Percentiles rank a stretch among this genome's conserved stretches.
These are phyloP conservation scores for Myxozyma neglecta DNA, from an alignment of 805 yeast species.

Conservation along the genomic window DNA sequence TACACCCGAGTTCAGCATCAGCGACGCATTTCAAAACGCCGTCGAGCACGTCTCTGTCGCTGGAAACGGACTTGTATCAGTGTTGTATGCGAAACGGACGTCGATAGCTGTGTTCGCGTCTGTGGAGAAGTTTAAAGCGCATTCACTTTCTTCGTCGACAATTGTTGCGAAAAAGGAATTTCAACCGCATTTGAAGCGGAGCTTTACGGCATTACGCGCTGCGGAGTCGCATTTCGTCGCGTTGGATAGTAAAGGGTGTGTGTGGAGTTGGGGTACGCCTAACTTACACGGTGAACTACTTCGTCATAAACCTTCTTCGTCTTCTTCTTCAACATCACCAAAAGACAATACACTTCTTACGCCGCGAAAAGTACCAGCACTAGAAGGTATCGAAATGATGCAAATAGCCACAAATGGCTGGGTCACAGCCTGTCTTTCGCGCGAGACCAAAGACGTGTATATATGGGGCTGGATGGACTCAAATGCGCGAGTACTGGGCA, in stretches of 20 bases:
- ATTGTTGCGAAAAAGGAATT: slow-evolving; percentile 7
- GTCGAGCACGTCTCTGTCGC: slow-evolving; percentile 1
- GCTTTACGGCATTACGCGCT: background rate
- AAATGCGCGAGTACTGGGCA: slow-evolving; percentile 3
- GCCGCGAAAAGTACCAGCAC: slow-evolving; percentile 13
- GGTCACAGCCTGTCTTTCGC: slow-evolving; percentile 20
- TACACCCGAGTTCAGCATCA: background rate
- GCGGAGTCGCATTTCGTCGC: slow-evolving; percentile 23
- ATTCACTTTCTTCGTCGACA: background rate
- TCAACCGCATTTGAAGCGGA: slow-evolving; percentile 3
- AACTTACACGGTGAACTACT: slow-evolving; percentile 18
- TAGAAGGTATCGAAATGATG: slow-evolving; percentile 16
- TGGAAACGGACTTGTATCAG: slow-evolving; percentile 12
- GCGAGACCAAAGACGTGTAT: slow-evolving; percentile 16
- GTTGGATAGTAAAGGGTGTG: slow-evolving; percentile 14
- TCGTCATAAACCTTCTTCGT: background rate
- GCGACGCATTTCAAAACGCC: slow-evolving; percentile 8
- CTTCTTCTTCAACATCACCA: background rate
- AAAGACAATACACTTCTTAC: background rate
- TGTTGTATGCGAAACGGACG: slow-evolving; percentile 1
- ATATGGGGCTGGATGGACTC: slow-evolving; percentile 19
- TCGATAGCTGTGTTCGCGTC: slow-evolving; percentile 3
- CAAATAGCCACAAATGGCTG: slow-evolving; percentile 16
- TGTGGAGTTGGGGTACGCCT: slow-evolving; percentile 23
- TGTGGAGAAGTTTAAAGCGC: background rate